These are phyloP conservation scores for Hymenoscyphus occultus DNA, from an alignment of 2,329 filamentous ascomycete genomes.

Conservation along the genomic window DNA sequence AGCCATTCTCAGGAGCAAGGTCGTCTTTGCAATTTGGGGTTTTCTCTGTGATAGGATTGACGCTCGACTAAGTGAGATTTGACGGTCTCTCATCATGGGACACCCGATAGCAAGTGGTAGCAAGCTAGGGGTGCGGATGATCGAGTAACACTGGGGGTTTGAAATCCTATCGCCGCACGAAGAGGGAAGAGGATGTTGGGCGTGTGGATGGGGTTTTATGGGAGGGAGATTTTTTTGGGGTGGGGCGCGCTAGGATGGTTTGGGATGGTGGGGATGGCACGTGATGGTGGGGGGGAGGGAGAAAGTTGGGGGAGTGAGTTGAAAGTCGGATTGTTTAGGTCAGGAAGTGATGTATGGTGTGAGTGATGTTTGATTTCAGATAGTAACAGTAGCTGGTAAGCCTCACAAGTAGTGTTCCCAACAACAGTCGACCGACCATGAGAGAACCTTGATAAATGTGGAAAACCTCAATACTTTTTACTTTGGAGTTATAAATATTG, in stretches of 20 bases:
- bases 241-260: slow-evolving; percentile 8
- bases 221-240: neutral
- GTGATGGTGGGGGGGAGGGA: neutral
- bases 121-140: slow-evolving; percentile 25
- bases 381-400: too few species aligned
- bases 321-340: too few species aligned
- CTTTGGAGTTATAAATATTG: too few species aligned
- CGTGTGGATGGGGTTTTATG: neutral
- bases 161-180: slow-evolving; percentile 35
- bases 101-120: neutral
- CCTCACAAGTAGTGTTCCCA: too few species aligned
- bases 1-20: slow-evolving; percentile 42
- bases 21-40: slow-evolving; percentile 69
- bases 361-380: too few species aligned
- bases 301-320: too few species aligned
- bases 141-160: slow-evolving; percentile 36
- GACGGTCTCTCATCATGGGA: slow-evolving; percentile 31
- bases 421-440: too few species aligned
- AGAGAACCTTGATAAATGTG: too few species aligned
- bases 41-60: slow-evolving; percentile 40
- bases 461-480: too few species aligned
- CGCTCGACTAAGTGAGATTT: slow-evolving; percentile 32
- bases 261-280: neutral
- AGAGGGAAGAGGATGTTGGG: slow-evolving; percentile 17
- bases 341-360: too few species aligned